phyloP scores from a whole-genome alignment of 805 yeast species.

The Teunomyces gatunensis region DNA sequence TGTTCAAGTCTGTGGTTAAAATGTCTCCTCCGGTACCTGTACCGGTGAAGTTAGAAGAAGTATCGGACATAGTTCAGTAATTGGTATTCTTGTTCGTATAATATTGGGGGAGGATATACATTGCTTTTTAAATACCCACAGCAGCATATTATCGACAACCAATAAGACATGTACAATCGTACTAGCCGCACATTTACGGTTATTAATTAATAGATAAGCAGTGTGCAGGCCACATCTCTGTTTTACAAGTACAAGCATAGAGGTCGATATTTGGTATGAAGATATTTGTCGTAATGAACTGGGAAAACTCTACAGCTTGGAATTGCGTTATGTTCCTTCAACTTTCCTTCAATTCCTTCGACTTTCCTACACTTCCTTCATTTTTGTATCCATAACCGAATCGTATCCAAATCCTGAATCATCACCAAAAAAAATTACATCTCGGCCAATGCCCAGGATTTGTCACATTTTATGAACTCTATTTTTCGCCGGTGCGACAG shows the following conservation, averaged over 20 bases:
- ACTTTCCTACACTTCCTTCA: too few species aligned
- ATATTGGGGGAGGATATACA: too few species aligned
- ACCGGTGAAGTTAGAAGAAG: constrained; percentile 39
- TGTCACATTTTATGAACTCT: not conserved
- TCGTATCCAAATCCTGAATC: too few species aligned
- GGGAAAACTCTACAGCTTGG: too few species aligned
- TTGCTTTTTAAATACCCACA: not conserved
- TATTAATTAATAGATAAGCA: not conserved
- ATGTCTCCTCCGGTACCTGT: constrained; percentile 81
- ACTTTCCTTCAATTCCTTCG: too few species aligned
- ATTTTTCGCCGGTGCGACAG: not conserved
- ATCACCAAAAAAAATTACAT: too few species aligned
- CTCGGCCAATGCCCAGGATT: not conserved
- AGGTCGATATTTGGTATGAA: not conserved
- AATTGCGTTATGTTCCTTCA: too few species aligned
- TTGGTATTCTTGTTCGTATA: too few species aligned
- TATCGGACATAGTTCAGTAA: constrained; percentile 8
- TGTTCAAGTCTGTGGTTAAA: constrained; percentile 67
- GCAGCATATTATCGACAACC: not conserved
- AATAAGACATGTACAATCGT: not conserved
- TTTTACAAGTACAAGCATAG: not conserved
- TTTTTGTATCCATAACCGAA: too few species aligned
- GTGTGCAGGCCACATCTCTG: not conserved
- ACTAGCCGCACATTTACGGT: not conserved
- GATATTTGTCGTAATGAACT: too few species aligned